A percentile compares a stretch with the other conserved stretches of the same genome.
These are phyloP conservation scores for Starmera stellimalicola DNA, from an alignment of 1,139 yeast genomes.

Conservation along the genomic window DNA sequence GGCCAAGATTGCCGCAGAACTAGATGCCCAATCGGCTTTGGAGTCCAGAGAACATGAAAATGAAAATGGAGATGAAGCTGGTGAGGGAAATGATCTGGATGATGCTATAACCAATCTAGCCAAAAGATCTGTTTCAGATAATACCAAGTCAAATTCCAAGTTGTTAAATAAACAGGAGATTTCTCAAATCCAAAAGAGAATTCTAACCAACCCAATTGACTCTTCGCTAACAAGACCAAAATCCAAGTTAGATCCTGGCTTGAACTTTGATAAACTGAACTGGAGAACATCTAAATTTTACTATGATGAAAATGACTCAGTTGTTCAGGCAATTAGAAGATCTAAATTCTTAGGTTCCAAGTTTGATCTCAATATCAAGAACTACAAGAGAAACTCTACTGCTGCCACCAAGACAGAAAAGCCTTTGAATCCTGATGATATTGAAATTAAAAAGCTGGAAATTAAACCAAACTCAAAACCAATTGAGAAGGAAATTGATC, in stretches of 20 bases:
- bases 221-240: slow-evolving; percentile 50
- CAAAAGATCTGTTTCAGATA: slow-evolving; percentile 28
- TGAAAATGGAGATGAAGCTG: slow-evolving; percentile 7
- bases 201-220: slow-evolving; percentile 27
- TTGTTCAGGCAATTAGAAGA: slow-evolving; percentile 28
- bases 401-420: slow-evolving; percentile 20
- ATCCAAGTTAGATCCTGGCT: slow-evolving; percentile 60
- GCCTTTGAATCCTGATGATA: too few relatives aligned
- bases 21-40: slow-evolving; percentile 6
- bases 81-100: slow-evolving; percentile 9
- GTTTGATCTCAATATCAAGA: slow-evolving; percentile 22
- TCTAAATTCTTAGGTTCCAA: slow-evolving; percentile 32
- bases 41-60: slow-evolving; percentile 8
- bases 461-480: too few relatives aligned
- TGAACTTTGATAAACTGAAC: slow-evolving; percentile 19
- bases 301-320: slow-evolving; percentile 16
- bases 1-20: slow-evolving; percentile 5
- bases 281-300: slow-evolving; percentile 9
- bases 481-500: slow-evolving; percentile 14
- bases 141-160: slow-evolving; percentile 15
- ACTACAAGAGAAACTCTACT: slow-evolving; percentile 18
- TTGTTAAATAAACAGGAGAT: slow-evolving; percentile 16
- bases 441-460: too few relatives aligned
- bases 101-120: slow-evolving; percentile 6
- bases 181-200: slow-evolving; percentile 24